Percentiles rank a stretch among this genome's conserved stretches.
These are phyloP conservation scores for Schizothecium vesticola DNA, from an alignment of 495 filamentous ascomycete genomes.

Conservation along the genomic window DNA sequence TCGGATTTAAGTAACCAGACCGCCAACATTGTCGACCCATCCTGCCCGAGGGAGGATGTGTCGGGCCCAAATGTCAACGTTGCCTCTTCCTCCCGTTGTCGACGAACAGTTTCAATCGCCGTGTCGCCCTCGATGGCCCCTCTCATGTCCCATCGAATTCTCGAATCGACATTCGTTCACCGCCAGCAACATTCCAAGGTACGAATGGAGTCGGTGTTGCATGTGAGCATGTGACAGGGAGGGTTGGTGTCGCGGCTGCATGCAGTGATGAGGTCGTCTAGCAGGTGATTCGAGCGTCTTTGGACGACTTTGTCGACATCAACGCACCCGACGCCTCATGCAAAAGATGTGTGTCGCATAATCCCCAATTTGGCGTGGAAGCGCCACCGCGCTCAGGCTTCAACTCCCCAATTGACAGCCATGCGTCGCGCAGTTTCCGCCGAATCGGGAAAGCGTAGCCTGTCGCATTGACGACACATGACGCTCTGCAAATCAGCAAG, in stretches of 20 bases:
- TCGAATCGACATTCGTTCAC: not conserved
- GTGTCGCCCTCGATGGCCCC: not conserved
- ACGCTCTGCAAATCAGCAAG: not conserved
- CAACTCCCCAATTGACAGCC: constrained; percentile 21
- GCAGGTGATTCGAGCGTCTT: not conserved
- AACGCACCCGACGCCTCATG: constrained; percentile 21
- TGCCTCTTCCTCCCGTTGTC: not conserved
- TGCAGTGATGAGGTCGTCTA: not conserved
- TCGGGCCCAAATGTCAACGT: not conserved
- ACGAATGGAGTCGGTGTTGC: not conserved
- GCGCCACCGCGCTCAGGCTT: constrained; percentile 27
- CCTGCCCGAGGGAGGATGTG: not conserved
- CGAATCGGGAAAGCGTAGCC: constrained; percentile 9
- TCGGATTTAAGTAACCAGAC: not conserved
- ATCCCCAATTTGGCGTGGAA: constrained; percentile 20
- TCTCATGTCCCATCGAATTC: not conserved
- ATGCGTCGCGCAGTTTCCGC: constrained; percentile 18
- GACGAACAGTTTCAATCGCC: not conserved
- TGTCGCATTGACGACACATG: constrained; percentile 16
- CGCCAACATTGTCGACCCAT: not conserved
- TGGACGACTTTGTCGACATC: not conserved
- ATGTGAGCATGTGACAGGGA: not conserved
- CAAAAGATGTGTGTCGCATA: constrained; percentile 25
- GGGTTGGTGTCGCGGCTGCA: not conserved
- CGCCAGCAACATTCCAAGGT: not conserved